A percentile compares a stretch with the other conserved stretches of the same genome.
Evolutionary conservation across 345 rosid species (phyloP).

Genomic region (Pistacia integerrima): DNA sequence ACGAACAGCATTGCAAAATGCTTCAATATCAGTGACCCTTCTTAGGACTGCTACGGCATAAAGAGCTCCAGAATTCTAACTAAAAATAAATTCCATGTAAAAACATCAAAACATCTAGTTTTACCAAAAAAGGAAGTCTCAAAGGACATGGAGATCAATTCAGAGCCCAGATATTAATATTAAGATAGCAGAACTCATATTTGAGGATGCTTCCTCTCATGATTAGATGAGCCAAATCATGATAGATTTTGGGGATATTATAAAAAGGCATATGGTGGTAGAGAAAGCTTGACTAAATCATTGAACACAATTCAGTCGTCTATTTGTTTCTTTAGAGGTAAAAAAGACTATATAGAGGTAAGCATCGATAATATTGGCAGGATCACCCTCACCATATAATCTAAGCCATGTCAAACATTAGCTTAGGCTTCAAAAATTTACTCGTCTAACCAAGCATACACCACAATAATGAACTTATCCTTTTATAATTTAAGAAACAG

Average conservation of each 20-base stretch:
- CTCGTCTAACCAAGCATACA: background rate
- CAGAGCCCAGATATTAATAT: background rate
- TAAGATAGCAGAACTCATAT: background rate
- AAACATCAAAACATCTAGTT: background rate
- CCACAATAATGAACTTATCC: background rate
- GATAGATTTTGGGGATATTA: background rate
- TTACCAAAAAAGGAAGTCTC: background rate
- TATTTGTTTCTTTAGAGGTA: background rate
- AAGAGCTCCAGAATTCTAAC: background rate
- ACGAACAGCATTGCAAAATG: background rate
- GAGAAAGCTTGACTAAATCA: background rate
- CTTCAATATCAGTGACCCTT: background rate
- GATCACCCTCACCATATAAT: background rate
- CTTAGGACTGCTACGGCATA: background rate
- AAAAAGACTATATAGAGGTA: background rate
- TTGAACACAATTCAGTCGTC: background rate
- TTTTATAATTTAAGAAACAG: background rate
- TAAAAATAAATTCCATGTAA: background rate
- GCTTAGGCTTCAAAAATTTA: background rate
- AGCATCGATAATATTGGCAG: background rate
- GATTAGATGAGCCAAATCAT: background rate
- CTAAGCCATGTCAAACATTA: background rate
- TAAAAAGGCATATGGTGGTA: background rate
- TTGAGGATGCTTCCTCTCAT: background rate
- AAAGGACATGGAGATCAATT: background rate